Evolutionary conservation across 805 yeast genomes (phyloP), one percentile per base, ranked within the genome.

Genomic region (Metschnikowia vanudenii): DNA sequence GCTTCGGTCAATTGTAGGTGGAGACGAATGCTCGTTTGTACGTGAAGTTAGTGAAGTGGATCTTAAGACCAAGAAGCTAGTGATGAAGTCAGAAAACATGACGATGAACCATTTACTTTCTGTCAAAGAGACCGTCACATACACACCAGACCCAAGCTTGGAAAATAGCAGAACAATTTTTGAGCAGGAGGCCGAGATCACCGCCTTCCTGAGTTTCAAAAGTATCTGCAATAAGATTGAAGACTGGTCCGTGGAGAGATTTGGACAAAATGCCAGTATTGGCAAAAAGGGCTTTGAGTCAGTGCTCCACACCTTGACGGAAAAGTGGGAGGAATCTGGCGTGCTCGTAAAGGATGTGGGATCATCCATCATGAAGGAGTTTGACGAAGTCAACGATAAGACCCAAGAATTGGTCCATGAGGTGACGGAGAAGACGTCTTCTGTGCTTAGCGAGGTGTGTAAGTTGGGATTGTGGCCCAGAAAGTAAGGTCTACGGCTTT

Each of bases 21-120:
- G 87, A 2, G 73, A 78, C 19, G 82, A 81, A 47, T 75, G 76
- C 35, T 85, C 95, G 28, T 89, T 82, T 61, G 96, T 92, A 8
- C 78, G 98, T 39, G 99, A 92, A 62, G 81, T 94, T 11, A 84
- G 95, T 43, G 88, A 84, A 46, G 90, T 94, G 30, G 95, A 92
- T 62, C 73, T 88, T 43, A 62, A 63, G 30, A 68, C 73, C 19
- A 76, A 81, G 57, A 81, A 88, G 0, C 67, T 92, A 52, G 81
- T 82, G 4, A 74, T 94, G 83, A 80, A 92, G 56, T 86, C 96
- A n/a, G 81, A 84, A 53, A 92, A 92, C 67, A 66, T 92, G 60
- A 90, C 97, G 13, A 86, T 82, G 84, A 78, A 78, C 59, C 80
- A 84, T 52, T 63, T 91, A 29, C 69, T 92, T 41, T 78, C 78